Evolutionary conservation across 352 stramenopile genomes (phyloP), one percentile per base, ranked within the genome.

Genomic region (Phytophthora citrophthora): DNA sequence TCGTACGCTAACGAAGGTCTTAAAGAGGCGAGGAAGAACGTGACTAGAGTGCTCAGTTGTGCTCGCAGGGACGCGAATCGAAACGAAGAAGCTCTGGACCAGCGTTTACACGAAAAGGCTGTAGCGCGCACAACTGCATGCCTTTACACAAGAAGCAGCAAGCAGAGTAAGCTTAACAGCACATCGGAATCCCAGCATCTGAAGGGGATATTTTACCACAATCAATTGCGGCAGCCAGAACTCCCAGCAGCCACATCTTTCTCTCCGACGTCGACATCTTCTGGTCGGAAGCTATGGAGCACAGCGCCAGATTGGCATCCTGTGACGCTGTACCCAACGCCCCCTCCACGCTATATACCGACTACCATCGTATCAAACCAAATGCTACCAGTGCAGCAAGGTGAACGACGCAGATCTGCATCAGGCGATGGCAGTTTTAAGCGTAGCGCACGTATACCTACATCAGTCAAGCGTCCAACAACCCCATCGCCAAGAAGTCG

Each of bases 171-270:
- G 20, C 20, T 20, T 20, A 47, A 18, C n/a, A 32, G 13, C 29
- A 54, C 15, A 13, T 26, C 38, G 16, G 26, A 53, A 15, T 52
- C 54, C 10, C 39, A 26, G 18, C 36, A 61, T 27, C 24, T 61
- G 9, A 64, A 60, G 54, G 57, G 68, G 18, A 27, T 75, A 29
- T 75, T 75, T 54, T 70, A 72, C 49, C 63, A 54, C 31, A 70
- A 61, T 26, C 44, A 65, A 16, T 43, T 68, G 26, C 54, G 55
- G 23, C 61, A 46, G 46, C 67, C 61, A 13, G 54, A 71, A 8
- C 8, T 71, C 16, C 61, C 61, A 48, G 31, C 49, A 39, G 43
- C 48, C 38, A 46, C 60, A 23, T 13, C 4, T 13, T 49, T 50
- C 24, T 45, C 53, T 27, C 27, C 53, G 41, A n/a, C 18, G n/a